Evolutionary conservation across 495 filamentous ascomycete genomes (phyloP).

Genomic region (Corynascus novoguineensis): DNA sequence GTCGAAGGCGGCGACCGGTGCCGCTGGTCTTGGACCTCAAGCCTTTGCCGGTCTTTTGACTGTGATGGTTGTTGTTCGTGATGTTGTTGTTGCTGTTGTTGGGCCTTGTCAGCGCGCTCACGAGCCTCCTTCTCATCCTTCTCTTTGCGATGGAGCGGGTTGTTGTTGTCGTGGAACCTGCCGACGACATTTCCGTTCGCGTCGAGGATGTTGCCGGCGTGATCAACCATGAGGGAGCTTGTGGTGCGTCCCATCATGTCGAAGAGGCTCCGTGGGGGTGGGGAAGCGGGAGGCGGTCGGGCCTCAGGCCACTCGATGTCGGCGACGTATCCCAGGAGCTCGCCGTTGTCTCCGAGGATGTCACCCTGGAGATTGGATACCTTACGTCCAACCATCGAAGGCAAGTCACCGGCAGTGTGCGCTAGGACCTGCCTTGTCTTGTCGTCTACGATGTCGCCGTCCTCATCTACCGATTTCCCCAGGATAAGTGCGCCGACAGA

Average conservation of each 20-base stretch:
- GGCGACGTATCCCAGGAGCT: slow-evolving; percentile 44
- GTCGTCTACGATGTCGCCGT: slow-evolving; percentile 70
- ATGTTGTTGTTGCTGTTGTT: no score
- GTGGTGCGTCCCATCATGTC: slow-evolving; percentile 31
- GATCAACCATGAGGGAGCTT: slow-evolving; percentile 41
- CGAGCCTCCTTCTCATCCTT: slow-evolving; percentile 18
- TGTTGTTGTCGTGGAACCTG: slow-evolving; percentile 40
- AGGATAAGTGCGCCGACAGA: slow-evolving; percentile 54
- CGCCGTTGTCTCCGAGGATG: slow-evolving; percentile 41
- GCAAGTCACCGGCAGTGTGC: slow-evolving; percentile 42
- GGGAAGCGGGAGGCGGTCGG: background rate
- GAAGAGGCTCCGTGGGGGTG: slow-evolving; percentile 31
- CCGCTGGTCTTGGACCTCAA: background rate
- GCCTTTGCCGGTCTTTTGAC: background rate
- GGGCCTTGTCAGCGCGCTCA: background rate
- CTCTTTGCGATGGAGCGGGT: slow-evolving; percentile 25
- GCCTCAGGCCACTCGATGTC: slow-evolving; percentile 34
- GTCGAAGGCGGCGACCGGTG: background rate
- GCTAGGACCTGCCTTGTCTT: slow-evolving; percentile 41
- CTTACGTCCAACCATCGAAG: slow-evolving; percentile 40
- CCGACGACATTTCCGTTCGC: slow-evolving; percentile 39
- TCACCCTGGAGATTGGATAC: slow-evolving; percentile 41
- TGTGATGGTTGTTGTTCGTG: no score
- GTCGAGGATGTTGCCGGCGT: slow-evolving; percentile 43
- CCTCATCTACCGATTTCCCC: slow-evolving; percentile 65